Evolutionary conservation across 129 eudicot species (phyloP).

Genomic region (Logfia minima): DNA sequence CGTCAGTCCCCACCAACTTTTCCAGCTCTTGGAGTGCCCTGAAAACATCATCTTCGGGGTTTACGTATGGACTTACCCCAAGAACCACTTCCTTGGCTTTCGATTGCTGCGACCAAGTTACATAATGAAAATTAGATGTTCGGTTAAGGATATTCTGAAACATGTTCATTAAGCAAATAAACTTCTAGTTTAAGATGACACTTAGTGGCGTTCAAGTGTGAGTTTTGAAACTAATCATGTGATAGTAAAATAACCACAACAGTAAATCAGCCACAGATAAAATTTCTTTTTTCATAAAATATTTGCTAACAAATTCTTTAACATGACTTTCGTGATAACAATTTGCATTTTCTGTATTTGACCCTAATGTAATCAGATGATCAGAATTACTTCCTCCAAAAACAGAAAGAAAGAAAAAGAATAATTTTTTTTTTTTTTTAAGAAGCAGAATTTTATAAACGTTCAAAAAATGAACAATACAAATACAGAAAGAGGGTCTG

Average conservation of each 20-base stretch:
- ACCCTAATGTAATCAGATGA: background rate
- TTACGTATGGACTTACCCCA: conserved; percentile 46
- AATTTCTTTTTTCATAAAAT: background rate
- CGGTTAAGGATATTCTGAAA: background rate
- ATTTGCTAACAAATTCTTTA: background rate
- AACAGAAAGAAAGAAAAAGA: background rate
- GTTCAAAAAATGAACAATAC: too few species aligned
- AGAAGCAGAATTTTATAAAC: too few species aligned
- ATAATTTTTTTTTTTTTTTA: too few species aligned
- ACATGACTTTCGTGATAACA: background rate
- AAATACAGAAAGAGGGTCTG: too few species aligned
- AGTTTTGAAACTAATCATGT: too few species aligned
- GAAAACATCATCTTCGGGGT: conserved; percentile 37
- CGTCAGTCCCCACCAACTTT: conserved; percentile 28
- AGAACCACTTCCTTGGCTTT: conserved; percentile 43
- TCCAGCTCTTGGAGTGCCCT: conserved; percentile 60
- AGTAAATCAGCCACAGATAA: background rate
- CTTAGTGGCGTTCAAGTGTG: too few species aligned
- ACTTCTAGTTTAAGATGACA: background rate
- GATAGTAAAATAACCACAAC: background rate
- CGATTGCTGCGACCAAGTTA: conserved; percentile 44
- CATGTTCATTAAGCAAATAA: background rate
- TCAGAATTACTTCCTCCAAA: background rate
- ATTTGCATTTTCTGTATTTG: background rate
- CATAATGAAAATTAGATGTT: background rate